Base-by-base conservation (phyloP, 2,329 filamentous ascomycete genomes). In the Hypomyces perniciosus region DNA sequence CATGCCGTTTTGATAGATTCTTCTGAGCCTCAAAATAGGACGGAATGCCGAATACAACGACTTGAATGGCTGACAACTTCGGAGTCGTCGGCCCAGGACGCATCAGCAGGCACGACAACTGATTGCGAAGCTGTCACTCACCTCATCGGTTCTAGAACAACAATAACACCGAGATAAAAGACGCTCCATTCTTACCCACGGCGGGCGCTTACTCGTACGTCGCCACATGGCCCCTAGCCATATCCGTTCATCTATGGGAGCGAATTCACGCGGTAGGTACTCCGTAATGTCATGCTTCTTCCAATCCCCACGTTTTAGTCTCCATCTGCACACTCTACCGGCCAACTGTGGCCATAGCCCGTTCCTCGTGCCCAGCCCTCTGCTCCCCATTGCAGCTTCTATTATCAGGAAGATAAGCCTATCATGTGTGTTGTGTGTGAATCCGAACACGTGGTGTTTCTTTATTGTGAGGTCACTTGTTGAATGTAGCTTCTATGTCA, bases 341-440 rank as follows among this genome's bases (percentile, higher is more conserved):
- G 61, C 63, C 57, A 67, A 66, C 65, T 59, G 54, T 56, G 46
- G 61, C 56, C 57, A 60, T 53, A 57, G 45, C 46, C 56, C 57
- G 57, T 52, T 58, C 59, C 65, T 56, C 65, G 65, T 68, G 65
- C 57, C 59, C 51, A 54, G 58, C 51, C 52, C 56, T 54, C 46
- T 49, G 50, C 53, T 48, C 44, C 51, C 53, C 52, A 63, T 63
- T 65, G 57, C 53, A 59, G 58, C 58, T 49, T 58, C 38, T 33
- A 38, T 44, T 42, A 43, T 37, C 37, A 29, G 7, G 31, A 42
- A 51, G 43, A 42, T 31, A 46, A 34, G 35, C 48, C 48, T 38
- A 34, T 50, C 48, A 51, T 51, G 43, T 42, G 43, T 43, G 40
- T 45, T 43, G 45, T 35, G 33, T 42, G 40, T 46, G 29, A 37